These are phyloP conservation scores for Leccinum truebloodii DNA, from an alignment of 768 basidiomycete genomes.

Conservation along the genomic window DNA sequence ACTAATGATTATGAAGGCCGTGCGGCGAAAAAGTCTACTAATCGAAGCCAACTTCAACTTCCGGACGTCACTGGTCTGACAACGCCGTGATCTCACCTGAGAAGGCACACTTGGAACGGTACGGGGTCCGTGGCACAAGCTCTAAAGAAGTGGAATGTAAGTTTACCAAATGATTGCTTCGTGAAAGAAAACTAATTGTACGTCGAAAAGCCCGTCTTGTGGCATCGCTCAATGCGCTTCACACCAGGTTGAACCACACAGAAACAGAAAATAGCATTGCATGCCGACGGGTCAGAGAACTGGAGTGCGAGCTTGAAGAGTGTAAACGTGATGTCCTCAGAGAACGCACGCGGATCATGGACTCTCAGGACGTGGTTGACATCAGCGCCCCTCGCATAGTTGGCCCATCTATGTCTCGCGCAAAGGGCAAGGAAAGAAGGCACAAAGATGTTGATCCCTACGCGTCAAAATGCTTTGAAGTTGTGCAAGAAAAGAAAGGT, in stretches of 20 bases:
- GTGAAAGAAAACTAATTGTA: background rate
- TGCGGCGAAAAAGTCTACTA: conserved; percentile 26
- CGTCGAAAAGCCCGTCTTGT: conserved; percentile 54
- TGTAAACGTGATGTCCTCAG: conserved; percentile 76
- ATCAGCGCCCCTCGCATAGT: conserved; percentile 14
- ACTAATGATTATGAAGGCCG: conserved; percentile 14
- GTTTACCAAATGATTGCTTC: conserved; percentile 8
- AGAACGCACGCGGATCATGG: conserved; percentile 65
- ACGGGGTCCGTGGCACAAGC: conserved; percentile 46
- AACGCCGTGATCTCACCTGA: conserved; percentile 76
- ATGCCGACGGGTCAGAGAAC: conserved; percentile 79
- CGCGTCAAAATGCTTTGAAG: conserved; percentile 63
- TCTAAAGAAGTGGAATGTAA: conserved; percentile 66
- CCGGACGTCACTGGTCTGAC: conserved; percentile 88
- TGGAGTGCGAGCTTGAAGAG: conserved; percentile 83
- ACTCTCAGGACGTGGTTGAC: conserved; percentile 47
- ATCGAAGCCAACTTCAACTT: conserved; percentile 51
- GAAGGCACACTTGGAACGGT: conserved; percentile 52
- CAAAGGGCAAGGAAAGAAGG: conserved; percentile 31
- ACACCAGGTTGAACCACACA: conserved; percentile 66
- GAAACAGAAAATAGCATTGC: conserved; percentile 85
- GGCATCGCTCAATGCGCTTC: conserved; percentile 61
- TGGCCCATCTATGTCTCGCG: conserved; percentile 23
- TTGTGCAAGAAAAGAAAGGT: conserved; percentile 91
- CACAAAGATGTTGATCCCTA: conserved; percentile 39